phyloP scores from a whole-genome alignment of 805 yeast genomes.

The Brettanomyces anomalus region DNA sequence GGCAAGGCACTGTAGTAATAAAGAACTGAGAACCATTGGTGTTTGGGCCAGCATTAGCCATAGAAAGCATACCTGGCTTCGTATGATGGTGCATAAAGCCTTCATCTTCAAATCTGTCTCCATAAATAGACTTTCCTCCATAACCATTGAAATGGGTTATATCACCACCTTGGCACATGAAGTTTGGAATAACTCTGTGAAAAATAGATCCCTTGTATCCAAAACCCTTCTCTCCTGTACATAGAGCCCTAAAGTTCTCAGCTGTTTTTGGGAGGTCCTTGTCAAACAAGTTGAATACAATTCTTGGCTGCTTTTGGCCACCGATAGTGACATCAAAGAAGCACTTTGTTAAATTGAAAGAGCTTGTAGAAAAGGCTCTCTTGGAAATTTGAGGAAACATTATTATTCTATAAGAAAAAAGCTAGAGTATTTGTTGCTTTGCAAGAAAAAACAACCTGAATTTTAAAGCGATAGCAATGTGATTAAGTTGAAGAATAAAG shows the following conservation, averaged over 20 bases:
- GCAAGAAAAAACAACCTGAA: constrained; percentile 6
- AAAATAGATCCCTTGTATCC: constrained; percentile 79
- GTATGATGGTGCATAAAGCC: constrained; percentile 66
- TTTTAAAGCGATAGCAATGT: constrained; percentile 5
- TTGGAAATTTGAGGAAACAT: constrained; percentile 10
- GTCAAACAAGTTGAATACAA: constrained; percentile 81
- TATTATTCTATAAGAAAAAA: background rate
- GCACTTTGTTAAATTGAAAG: constrained; percentile 40
- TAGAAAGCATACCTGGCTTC: constrained; percentile 75
- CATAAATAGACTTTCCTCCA: constrained; percentile 86
- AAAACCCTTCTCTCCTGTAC: constrained; percentile 84
- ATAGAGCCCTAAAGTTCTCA: constrained; percentile 90
- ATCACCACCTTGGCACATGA: constrained; percentile 96
- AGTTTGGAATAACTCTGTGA: constrained; percentile 94
- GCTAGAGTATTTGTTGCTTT: background rate
- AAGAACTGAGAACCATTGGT: constrained; percentile 97
- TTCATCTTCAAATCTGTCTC: constrained; percentile 70
- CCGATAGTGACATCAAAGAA: constrained; percentile 49
- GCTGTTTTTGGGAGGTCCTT: constrained; percentile 93
- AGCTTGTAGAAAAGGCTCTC: constrained; percentile 44
- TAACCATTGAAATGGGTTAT: constrained; percentile 77
- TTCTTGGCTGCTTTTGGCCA: constrained; percentile 42
- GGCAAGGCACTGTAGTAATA: constrained; percentile 80
- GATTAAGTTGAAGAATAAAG: too few species aligned
- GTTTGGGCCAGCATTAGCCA: constrained; percentile 98